These are phyloP conservation scores for Neurospora hispaniola DNA, from an alignment of 495 filamentous ascomycete species.

Conservation along the genomic window DNA sequence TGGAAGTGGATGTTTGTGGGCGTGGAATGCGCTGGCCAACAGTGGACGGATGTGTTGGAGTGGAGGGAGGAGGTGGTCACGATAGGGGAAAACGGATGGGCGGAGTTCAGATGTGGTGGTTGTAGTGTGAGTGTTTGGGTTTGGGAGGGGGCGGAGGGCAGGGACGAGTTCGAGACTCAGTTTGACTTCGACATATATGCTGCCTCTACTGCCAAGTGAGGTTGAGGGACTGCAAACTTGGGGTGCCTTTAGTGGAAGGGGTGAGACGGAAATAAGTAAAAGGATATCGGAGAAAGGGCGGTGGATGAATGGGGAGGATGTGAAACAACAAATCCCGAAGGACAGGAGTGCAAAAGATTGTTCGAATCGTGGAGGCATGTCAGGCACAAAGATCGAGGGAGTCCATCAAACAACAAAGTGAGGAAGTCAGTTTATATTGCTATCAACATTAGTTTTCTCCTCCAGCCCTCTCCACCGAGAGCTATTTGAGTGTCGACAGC, in stretches of 20 bases:
- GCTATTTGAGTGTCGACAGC: neutral
- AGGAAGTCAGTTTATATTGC: neutral
- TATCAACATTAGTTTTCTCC: neutral
- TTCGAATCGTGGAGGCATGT: neutral
- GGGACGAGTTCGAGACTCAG: slow-evolving; percentile 33
- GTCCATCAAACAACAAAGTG: neutral
- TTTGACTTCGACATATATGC: neutral
- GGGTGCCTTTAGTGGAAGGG: neutral
- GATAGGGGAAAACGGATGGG: slow-evolving; percentile 48
- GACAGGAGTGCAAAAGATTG: neutral
- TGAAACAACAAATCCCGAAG: neutral
- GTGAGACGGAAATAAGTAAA: neutral
- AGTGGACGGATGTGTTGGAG: slow-evolving; percentile 51
- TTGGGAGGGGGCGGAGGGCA: slow-evolving; percentile 41
- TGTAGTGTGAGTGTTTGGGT: slow-evolving; percentile 53
- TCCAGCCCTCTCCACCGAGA: neutral
- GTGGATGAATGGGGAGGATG: neutral
- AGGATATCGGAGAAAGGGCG: neutral
- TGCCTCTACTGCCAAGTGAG: neutral
- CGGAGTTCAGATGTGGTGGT: slow-evolving; percentile 39
- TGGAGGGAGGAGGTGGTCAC: slow-evolving; percentile 32
- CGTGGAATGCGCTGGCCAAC: slow-evolving; percentile 40
- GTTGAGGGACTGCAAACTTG: neutral
- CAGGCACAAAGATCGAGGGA: neutral
- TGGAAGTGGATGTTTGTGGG: slow-evolving; percentile 54